Conservation (phyloP, 305 asterid species). For the Salvia sclarea region DNA sequence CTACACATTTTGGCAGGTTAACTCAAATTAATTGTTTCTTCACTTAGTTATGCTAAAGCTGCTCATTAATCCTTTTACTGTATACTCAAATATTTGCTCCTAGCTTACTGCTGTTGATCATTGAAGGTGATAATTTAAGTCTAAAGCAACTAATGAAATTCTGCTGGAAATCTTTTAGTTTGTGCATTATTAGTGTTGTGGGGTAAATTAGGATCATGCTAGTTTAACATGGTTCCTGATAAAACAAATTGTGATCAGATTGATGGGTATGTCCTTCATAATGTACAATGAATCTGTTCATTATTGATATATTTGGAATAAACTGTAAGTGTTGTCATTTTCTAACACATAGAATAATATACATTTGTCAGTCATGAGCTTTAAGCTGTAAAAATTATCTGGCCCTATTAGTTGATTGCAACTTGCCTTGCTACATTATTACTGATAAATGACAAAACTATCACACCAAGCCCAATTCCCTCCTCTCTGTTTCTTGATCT, state of each 20-base stretch:
- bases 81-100: slow-evolving; percentile 1
- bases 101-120: neutral
- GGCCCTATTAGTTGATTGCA: slow-evolving; percentile 1
- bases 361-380: neutral
- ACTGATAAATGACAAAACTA: slow-evolving; percentile 25
- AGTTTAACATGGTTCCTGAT: slow-evolving; percentile 18
- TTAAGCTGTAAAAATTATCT: neutral
- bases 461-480: slow-evolving; percentile 19
- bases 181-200: slow-evolving; percentile 3
- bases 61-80: neutral
- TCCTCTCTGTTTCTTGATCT: slow-evolving; percentile 25
- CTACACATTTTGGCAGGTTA: slow-evolving; percentile 96
- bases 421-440: slow-evolving; percentile 13
- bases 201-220: slow-evolving; percentile 12
- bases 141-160: neutral
- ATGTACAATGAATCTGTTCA: neutral
- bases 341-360: neutral
- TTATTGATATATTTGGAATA: slow-evolving; percentile 11
- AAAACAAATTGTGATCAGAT: neutral
- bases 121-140: neutral
- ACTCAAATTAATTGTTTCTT: neutral
- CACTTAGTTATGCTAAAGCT: slow-evolving; percentile 8
- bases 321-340: slow-evolving; percentile 24
- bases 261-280: slow-evolving; percentile 14
- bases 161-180: neutral